These are phyloP conservation scores for Grigorovia humatica DNA, from an alignment of 805 yeast species.

Conservation along the genomic window DNA sequence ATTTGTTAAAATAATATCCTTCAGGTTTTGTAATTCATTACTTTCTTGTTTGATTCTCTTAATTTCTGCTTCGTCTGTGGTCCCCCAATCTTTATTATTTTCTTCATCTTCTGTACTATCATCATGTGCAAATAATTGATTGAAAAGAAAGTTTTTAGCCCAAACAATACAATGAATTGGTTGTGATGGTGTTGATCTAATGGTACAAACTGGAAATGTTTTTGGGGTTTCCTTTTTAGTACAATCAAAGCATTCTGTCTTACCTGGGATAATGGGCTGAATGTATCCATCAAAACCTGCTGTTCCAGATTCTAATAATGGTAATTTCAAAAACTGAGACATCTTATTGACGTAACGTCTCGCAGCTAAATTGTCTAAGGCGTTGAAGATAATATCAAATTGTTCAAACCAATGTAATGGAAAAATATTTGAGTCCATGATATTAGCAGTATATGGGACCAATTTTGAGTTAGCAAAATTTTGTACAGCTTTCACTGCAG, in stretches of 20 bases:
- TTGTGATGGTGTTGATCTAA: slow-evolving; percentile 90
- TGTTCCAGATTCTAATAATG: slow-evolving; percentile 88
- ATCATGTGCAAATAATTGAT: slow-evolving; percentile 56
- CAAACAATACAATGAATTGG: slow-evolving; percentile 95
- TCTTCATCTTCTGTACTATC: slow-evolving; percentile 31
- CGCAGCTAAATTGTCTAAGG: slow-evolving; percentile 89
- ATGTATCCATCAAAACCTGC: slow-evolving; percentile 92
- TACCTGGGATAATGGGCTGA: slow-evolving; percentile 76
- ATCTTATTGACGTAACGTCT: slow-evolving; percentile 80
- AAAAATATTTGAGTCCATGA: slow-evolving; percentile 65
- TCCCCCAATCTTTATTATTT: slow-evolving; percentile 40
- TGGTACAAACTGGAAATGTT: slow-evolving; percentile 91
- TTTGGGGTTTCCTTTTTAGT: slow-evolving; percentile 79
- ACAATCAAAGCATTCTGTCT: slow-evolving; percentile 91
- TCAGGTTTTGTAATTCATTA: slow-evolving; percentile 49
- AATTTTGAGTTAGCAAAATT: slow-evolving; percentile 58
- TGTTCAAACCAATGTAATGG: slow-evolving; percentile 68
- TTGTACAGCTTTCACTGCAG: slow-evolving; percentile 76
- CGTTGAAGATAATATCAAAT: slow-evolving; percentile 78
- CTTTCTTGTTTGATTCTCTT: slow-evolving; percentile 56
- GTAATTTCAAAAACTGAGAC: slow-evolving; percentile 61
- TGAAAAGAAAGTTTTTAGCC: slow-evolving; percentile 87
- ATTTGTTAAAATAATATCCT: slow-evolving; percentile 28
- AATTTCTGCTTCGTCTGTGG: slow-evolving; percentile 54
- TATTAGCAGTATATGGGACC: slow-evolving; percentile 76